Base-by-base conservation (phyloP, 495 filamentous ascomycete species). In the Lophium mytilinum region DNA sequence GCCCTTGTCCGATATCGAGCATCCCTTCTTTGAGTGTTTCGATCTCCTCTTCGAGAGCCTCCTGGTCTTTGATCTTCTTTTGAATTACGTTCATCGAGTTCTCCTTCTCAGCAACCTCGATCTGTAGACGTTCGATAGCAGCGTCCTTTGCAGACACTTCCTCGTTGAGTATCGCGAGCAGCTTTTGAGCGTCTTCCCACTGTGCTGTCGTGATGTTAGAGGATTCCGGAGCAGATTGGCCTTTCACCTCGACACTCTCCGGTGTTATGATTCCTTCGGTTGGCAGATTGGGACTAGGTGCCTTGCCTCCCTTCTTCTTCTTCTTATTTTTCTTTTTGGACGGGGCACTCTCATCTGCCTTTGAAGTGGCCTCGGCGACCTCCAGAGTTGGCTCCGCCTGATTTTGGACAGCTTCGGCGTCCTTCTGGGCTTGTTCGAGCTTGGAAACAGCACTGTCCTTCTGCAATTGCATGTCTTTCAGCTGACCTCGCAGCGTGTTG, bases 301-400 rank as follows among this genome's bases (percentile, higher is more conserved):
- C 75, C 50, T 80, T 83, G 14, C 77, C 81, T 39, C 81, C 83
- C 77, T 89, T 95, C 78, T 93, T 95, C 77, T 92, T 95, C 69
- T 92, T 93, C 50, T 84, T 88, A 47, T 87, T 93, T 66, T 88
- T 95, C 75, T 90, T 93, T 69, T 85, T 89, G 17, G 71, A 70
- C 55, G 50, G 50, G 43, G 45, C 55, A 1, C 52, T 40, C 17
- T 60, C 57, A 39, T 52, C 49, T 10, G 53, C 4, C 39, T 58
- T 59, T n/a, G 33, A 10, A n/a, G 33, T 37, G 18, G 52, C 21
- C 8, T 12, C 21, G 18, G 41, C 36, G 40, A 56, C 56, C 48
- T 60, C 59, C 35, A 59, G 48, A 12, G 55, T 61, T 37, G 3
- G 40, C 7, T 18, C 24, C 33, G 52, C 50, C 33, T 8, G 37